A percentile compares a stretch with the other conserved stretches of the same genome.
Conservation (phyloP, 805 yeast genomes). For the Candida ipomoeae region DNA sequence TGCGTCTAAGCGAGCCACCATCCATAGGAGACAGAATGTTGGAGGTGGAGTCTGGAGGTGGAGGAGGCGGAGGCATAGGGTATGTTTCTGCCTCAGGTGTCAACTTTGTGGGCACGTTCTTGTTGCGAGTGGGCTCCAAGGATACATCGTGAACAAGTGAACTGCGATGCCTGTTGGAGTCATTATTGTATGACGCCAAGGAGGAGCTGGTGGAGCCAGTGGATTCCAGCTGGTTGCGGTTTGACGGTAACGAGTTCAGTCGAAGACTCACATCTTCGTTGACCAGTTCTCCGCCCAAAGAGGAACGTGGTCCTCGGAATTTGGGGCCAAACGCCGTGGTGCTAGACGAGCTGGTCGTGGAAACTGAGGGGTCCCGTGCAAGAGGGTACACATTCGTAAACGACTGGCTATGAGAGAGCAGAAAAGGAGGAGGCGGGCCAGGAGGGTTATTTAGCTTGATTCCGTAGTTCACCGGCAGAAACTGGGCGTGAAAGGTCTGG, state of each 20-base stretch:
- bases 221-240: neutral
- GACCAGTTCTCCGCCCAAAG: slow-evolving; percentile 1
- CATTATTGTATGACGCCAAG: neutral
- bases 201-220: slow-evolving; percentile 1
- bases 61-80: slow-evolving; percentile 4
- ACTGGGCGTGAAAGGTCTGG: neutral
- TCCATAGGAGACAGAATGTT: neutral
- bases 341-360: neutral
- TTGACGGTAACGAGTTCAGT: neutral
- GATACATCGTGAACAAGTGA: neutral
- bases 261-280: neutral
- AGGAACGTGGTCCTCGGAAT: neutral
- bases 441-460: neutral
- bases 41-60: slow-evolving; percentile 1
- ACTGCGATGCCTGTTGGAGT: neutral
- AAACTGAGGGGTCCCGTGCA: neutral
- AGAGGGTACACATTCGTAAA: neutral
- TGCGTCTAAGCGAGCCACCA: neutral
- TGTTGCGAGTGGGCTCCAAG: neutral
- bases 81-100: neutral
- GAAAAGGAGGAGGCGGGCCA: neutral
- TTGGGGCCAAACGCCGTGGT: neutral
- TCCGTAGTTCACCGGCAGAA: neutral
- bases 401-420: neutral
- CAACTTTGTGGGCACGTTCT: neutral